A percentile compares a stretch with the other conserved stretches of the same genome.
These are phyloP conservation scores for Boeremia exigua DNA, from an alignment of 2,329 filamentous ascomycete species.

Conservation along the genomic window DNA sequence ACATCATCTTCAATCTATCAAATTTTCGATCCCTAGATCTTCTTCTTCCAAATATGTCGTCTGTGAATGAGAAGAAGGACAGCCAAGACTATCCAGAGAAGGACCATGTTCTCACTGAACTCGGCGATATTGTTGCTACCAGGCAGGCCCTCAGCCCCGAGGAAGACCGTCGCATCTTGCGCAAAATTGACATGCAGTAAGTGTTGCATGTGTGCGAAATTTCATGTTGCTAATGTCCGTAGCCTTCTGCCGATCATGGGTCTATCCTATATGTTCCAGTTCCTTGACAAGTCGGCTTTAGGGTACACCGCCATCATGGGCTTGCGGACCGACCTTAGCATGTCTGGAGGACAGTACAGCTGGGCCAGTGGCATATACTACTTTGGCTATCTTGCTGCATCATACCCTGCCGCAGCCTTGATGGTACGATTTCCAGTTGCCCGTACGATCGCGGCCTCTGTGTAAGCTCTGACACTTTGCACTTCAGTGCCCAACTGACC, in stretches of 20 bases:
- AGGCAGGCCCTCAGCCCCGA: slow-evolving; percentile 5
- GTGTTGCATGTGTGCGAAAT: not conserved
- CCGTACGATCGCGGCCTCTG: slow-evolving; percentile 46
- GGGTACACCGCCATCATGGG: slow-evolving; percentile 31
- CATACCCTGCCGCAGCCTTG: slow-evolving; percentile 51
- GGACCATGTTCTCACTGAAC: not conserved
- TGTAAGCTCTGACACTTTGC: slow-evolving; percentile 6
- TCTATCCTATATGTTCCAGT: slow-evolving; percentile 26
- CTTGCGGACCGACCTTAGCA: slow-evolving; percentile 23
- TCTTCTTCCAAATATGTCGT: not conserved
- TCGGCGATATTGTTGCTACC: not conserved
- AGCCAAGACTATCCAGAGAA: slow-evolving; percentile 4
- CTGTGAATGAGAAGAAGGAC: not conserved
- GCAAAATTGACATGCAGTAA: slow-evolving; percentile 9
- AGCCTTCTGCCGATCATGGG: slow-evolving; percentile 24
- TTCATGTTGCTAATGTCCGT: not conserved
- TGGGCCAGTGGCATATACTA: slow-evolving; percentile 36
- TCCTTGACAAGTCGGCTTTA: slow-evolving; percentile 26
- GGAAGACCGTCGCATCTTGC: slow-evolving; percentile 12
- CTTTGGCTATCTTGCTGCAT: slow-evolving; percentile 42
- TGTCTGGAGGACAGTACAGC: slow-evolving; percentile 30
- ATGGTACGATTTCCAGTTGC: slow-evolving; percentile 61
- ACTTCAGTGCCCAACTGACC: slow-evolving; percentile 22
- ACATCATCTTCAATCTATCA: not conserved
- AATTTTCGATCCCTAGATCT: not conserved